A percentile compares a stretch with the other conserved stretches of the same genome.
These are phyloP conservation scores for Xylaria sp. DNA, from an alignment of 2,329 filamentous ascomycete species.

Conservation along the genomic window DNA sequence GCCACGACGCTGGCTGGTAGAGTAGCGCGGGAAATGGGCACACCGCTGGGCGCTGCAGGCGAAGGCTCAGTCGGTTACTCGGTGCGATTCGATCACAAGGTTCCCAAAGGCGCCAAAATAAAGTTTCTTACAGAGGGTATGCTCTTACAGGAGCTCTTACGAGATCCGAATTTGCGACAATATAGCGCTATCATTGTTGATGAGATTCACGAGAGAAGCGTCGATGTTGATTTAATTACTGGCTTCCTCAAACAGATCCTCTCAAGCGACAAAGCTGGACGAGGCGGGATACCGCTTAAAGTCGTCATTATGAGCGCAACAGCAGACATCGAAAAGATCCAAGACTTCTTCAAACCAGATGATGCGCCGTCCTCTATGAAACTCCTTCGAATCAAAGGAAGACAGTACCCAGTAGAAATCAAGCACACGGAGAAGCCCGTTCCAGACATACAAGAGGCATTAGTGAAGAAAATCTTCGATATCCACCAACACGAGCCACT, in stretches of 20 bases:
- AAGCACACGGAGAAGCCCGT: constrained; percentile 79
- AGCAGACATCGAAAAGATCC: constrained; percentile 83
- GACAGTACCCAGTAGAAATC: constrained; percentile 86
- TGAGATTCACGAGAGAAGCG: constrained; percentile 94
- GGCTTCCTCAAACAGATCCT: constrained; percentile 88
- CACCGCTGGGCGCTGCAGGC: constrained; percentile 57
- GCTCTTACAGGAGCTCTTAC: constrained; percentile 90
- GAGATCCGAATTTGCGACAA: constrained; percentile 81
- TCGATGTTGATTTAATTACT: constrained; percentile 91
- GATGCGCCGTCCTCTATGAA: constrained; percentile 47
- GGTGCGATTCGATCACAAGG: constrained; percentile 90
- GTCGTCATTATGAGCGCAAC: constrained; percentile 98
- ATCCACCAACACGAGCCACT: constrained; percentile 88
- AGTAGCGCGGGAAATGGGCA: constrained; percentile 80
- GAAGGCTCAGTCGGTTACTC: constrained; percentile 83
- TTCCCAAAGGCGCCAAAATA: constrained; percentile 83
- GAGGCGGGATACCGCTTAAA: constrained; percentile 81
- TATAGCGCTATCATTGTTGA: constrained; percentile 95
- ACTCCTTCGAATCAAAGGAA: constrained; percentile 79
- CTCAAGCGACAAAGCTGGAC: constrained; percentile 68
- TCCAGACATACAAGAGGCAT: constrained; percentile 82
- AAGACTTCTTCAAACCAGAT: constrained; percentile 72
- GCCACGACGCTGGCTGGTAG: constrained; percentile 90
- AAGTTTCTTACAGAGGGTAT: constrained; percentile 98
- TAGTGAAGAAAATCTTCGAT: constrained; percentile 84